phyloP scores from a whole-genome alignment of 2,329 filamentous ascomycete species.

The Hypoxylon sp. region DNA sequence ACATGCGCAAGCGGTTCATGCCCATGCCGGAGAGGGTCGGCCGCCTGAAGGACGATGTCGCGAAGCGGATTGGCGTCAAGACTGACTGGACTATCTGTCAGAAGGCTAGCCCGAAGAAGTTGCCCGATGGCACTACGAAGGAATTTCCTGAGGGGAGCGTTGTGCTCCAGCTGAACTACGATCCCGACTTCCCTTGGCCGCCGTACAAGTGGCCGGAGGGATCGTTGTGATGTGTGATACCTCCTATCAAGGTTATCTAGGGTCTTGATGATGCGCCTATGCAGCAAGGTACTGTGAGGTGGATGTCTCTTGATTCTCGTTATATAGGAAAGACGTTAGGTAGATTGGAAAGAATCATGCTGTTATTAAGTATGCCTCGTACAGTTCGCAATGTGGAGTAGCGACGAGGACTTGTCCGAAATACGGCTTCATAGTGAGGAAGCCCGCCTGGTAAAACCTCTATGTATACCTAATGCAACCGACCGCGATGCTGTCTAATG shows the following conservation, averaged over 20 bases:
- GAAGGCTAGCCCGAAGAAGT: constrained; percentile 10
- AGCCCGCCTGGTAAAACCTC: constrained; percentile 14
- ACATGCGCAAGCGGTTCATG: constrained; percentile 4
- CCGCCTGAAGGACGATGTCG: constrained; percentile 27
- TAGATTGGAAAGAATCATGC: constrained; percentile 10
- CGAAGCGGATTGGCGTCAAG: constrained; percentile 13
- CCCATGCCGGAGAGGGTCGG: constrained; percentile 17
- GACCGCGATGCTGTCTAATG: constrained; percentile 26
- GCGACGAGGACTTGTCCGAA: constrained; percentile 7
- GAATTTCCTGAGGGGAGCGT: constrained; percentile 46
- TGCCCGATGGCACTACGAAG: constrained; percentile 41
- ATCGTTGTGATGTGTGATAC: constrained; percentile 23
- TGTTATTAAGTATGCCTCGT: constrained; percentile 29
- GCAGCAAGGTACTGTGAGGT: neutral
- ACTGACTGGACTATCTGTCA: neutral
- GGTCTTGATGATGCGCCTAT: neutral
- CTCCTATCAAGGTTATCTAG: neutral
- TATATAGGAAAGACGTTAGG: neutral
- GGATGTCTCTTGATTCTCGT: constrained; percentile 9
- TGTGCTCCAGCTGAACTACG: constrained; percentile 31
- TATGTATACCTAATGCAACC: constrained; percentile 34
- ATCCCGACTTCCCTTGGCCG: constrained; percentile 45
- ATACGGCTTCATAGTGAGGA: constrained; percentile 11
- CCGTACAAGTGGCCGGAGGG: constrained; percentile 39
- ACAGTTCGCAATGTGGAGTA: neutral